phyloP scores from a whole-genome alignment of 1,284 basidiomycete genomes.

The Takashimella tepidaria region DNA sequence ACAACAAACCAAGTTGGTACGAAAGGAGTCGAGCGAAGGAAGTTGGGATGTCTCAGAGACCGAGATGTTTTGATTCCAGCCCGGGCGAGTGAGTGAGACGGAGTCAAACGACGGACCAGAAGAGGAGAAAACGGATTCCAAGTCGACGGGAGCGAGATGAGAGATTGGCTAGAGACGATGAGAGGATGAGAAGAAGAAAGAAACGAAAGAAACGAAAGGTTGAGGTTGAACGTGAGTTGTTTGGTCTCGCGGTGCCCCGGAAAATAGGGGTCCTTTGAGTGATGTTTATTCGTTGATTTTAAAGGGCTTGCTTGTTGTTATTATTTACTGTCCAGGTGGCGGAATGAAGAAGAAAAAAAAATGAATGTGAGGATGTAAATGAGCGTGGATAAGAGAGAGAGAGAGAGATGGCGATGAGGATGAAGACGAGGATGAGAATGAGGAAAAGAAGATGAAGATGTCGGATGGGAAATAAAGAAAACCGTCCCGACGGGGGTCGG shows the following conservation, averaged over 20 bases:
- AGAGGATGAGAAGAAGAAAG: background rate
- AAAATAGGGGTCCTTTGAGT: no score
- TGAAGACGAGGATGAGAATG: background rate
- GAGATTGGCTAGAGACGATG: background rate
- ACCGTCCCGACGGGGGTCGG: no score
- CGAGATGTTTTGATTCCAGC: background rate
- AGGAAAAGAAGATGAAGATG: background rate
- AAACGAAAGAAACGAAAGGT: background rate
- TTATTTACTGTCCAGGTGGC: no score
- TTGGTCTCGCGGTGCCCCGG: background rate
- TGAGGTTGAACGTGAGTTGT: background rate
- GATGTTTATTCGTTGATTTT: no score
- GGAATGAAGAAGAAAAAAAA: background rate
- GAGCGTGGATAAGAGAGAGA: conserved; percentile 1
- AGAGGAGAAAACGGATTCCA: background rate
- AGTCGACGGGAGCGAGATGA: background rate
- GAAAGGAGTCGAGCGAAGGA: no score
- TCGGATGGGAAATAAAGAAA: no score
- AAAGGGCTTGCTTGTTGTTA: no score
- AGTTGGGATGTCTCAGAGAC: background rate
- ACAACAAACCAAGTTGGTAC: no score
- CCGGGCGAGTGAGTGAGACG: background rate
- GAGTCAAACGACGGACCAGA: background rate
- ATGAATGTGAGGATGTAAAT: background rate
- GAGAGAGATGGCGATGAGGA: background rate